phyloP scores from a whole-genome alignment of 2,329 filamentous ascomycete species.

The Fusarium torulosum region DNA sequence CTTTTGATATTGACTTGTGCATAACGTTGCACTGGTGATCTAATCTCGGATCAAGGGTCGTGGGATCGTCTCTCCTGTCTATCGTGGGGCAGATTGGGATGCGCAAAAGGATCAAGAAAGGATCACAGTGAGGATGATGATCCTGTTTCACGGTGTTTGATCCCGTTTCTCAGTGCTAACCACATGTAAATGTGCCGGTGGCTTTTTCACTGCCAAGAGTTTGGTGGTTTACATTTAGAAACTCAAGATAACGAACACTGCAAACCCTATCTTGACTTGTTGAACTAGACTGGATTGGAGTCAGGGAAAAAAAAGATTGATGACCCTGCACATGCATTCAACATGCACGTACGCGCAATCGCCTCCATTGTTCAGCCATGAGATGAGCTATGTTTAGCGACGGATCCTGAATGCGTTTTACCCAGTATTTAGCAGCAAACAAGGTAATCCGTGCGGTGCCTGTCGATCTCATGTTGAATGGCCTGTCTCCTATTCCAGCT shows the following conservation, averaged over 20 bases:
- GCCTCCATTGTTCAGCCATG: constrained; percentile 12
- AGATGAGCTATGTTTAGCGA: constrained; percentile 36
- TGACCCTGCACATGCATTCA: background rate
- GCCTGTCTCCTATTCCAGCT: constrained; percentile 2
- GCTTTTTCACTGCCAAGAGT: background rate
- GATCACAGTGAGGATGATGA: constrained; percentile 1
- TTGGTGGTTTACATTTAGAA: background rate
- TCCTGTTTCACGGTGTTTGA: background rate
- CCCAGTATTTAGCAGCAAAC: background rate
- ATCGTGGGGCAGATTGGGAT: constrained; percentile 39
- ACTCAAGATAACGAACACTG: too few relatives aligned
- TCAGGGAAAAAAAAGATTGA: too few relatives aligned
- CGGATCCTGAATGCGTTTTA: background rate
- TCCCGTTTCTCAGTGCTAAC: too few relatives aligned
- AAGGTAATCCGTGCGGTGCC: constrained; percentile 19
- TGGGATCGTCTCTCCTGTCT: constrained; percentile 29
- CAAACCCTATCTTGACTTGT: background rate
- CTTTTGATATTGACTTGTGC: background rate
- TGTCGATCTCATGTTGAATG: constrained; percentile 28
- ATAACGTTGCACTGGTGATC: background rate
- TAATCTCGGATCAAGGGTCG: background rate
- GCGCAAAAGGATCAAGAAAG: constrained; percentile 12
- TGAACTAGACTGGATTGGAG: background rate
- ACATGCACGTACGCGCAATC: constrained; percentile 27
- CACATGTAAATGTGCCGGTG: too few relatives aligned